Base-by-base conservation (phyloP, 352 stramenopile genomes). In the Globisporangium ultimum region DNA sequence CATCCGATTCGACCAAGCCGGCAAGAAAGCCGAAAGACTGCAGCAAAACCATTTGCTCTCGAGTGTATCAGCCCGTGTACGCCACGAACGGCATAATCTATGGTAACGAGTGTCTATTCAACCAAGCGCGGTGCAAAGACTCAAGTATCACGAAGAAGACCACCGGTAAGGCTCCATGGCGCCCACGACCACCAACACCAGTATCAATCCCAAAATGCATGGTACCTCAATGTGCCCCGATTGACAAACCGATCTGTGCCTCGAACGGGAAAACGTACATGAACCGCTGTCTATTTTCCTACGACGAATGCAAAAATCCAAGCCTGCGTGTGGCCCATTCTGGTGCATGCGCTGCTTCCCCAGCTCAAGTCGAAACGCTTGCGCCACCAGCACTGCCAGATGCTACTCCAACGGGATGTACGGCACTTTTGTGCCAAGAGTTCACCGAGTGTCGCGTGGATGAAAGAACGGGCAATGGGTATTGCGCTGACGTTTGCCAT, bases 401-500 rank as follows among this genome's bases (percentile, higher is more conserved):
- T 28, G 15, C 21, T 40, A 43, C 17, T 0, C 32, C 56, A n/a
- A 56, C 56, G 6, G 38, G 38, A 4, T 87, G 78, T 24, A 58
- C 65, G 24, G 76, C 58, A 2, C 67, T 82, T 59, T 70, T 67
- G 3, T 88, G 76, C 40, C 68, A 66, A 0, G 52, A 49, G 20
- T 78, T 80, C 62, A 73, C 70, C 0, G 66, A 80, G 40, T 87
- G 76, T n/a, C 65, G 50, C 13, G 67, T 87, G 17, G 67, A 83
- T 50, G 62, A 74, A 15, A 36, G 38, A 20, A 63, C 60, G 10
- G 61, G 76, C 1, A 57, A 73, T 1, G 66, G 70, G 10, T 83
- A 83, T 57, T 88, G 76, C 56, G 74, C 65, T 0, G 76, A 89
- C 28, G 53, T 86, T 0, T 87, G 76, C 53, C 70, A 65, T 0